A percentile compares a stretch with the other conserved stretches of the same genome.
These are phyloP conservation scores for Saxispiralis lemnorum DNA, from an alignment of 495 filamentous ascomycete genomes.

Conservation along the genomic window DNA sequence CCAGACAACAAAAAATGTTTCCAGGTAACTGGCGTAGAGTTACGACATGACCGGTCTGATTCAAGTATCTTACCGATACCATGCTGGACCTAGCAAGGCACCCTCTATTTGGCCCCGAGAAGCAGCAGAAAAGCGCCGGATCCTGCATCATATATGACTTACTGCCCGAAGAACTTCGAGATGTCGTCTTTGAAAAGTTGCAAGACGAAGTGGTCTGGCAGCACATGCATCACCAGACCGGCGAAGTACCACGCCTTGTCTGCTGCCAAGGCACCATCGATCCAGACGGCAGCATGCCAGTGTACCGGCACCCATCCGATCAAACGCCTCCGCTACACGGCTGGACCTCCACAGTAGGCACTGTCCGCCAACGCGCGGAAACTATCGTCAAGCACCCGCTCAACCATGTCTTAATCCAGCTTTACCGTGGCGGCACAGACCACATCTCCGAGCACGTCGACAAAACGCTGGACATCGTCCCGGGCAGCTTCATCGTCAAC, in stretches of 20 bases:
- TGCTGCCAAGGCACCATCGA: constrained; percentile 64
- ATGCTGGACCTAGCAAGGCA: not conserved
- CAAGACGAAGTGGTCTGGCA: constrained; percentile 70
- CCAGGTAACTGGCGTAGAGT: too few species aligned
- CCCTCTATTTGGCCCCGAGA: constrained; percentile 11
- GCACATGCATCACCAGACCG: constrained; percentile 79
- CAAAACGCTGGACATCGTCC: constrained; percentile 84
- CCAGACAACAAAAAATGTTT: too few species aligned
- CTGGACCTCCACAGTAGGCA: constrained; percentile 54
- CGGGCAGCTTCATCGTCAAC: constrained; percentile 69
- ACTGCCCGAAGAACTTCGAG: constrained; percentile 26
- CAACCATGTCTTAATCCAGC: constrained; percentile 86
- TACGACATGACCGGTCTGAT: too few species aligned
- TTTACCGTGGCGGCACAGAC: constrained; percentile 80
- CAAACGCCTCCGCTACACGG: constrained; percentile 62
- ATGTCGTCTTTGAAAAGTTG: constrained; percentile 51
- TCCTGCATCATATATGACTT: constrained; percentile 57
- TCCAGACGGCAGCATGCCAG: constrained; percentile 60
- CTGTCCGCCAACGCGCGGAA: constrained; percentile 50
- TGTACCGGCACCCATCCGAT: constrained; percentile 89
- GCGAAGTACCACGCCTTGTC: constrained; percentile 84
- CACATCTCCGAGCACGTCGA: constrained; percentile 94
- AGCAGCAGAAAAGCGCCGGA: constrained; percentile 39
- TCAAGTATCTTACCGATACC: too few species aligned
- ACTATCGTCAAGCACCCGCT: constrained; percentile 57